Evolutionary conservation across 2,329 filamentous ascomycete species (phyloP).

Genomic region (Raffaelea arxii): DNA sequence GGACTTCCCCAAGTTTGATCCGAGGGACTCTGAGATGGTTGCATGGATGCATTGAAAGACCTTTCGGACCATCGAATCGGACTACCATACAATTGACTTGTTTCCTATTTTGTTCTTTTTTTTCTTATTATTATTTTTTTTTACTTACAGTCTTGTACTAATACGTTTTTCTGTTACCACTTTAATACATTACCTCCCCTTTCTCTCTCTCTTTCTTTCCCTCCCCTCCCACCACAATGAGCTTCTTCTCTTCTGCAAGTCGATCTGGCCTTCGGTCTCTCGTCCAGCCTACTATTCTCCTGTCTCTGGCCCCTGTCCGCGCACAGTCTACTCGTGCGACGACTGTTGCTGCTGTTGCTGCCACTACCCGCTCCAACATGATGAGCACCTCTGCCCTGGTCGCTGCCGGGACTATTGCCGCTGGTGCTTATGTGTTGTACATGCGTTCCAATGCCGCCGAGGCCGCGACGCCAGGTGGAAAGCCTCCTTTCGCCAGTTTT

Average conservation of each 20-base stretch:
- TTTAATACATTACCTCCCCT: too few species aligned
- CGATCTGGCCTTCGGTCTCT: not conserved
- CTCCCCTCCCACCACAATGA: not conserved
- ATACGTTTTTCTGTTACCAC: too few species aligned
- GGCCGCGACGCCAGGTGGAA: slow-evolving; percentile 9
- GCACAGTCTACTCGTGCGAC: too few species aligned
- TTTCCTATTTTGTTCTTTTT: not conserved
- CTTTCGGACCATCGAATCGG: not conserved
- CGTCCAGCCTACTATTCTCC: not conserved
- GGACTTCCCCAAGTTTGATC: not conserved
- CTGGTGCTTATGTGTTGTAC: slow-evolving; percentile 11
- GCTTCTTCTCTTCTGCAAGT: not conserved
- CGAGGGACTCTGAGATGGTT: too few species aligned
- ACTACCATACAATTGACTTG: not conserved
- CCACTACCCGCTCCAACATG: not conserved
- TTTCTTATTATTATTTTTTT: not conserved
- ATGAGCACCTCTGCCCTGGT: slow-evolving; percentile 7
- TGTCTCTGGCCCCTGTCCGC: not conserved
- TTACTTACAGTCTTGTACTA: too few species aligned
- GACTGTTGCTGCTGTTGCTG: slow-evolving; percentile 1
- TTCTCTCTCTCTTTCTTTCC: not conserved
- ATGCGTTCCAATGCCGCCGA: slow-evolving; percentile 3
- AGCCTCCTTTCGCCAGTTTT: slow-evolving; percentile 14
- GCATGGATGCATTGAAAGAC: not conserved
- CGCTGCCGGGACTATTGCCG: slow-evolving; percentile 10